Evolutionary conservation across 345 rosid genomes (phyloP).

Genomic region (Camelina hispida): DNA sequence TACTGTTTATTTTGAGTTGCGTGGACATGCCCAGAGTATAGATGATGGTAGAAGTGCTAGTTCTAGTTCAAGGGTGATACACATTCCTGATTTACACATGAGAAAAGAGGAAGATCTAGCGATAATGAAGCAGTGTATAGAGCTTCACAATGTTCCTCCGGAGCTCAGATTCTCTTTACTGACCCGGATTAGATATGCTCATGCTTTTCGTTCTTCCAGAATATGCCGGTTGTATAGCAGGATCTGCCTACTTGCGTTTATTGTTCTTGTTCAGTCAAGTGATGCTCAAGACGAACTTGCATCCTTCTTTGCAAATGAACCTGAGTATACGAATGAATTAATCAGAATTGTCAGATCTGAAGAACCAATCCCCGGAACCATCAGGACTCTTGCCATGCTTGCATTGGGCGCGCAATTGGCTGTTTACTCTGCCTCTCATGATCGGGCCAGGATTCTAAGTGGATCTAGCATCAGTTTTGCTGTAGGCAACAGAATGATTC

Average conservation of each 20-base stretch:
- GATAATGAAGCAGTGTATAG: slow-evolving; percentile 81
- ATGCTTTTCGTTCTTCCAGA: slow-evolving; percentile 84
- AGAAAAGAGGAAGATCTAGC: slow-evolving; percentile 82
- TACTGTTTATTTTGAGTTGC: slow-evolving; percentile 87
- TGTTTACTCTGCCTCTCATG: slow-evolving; percentile 93
- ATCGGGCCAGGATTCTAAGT: slow-evolving; percentile 87
- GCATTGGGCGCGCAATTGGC: slow-evolving; percentile 95
- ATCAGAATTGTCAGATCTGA: slow-evolving; percentile 92
- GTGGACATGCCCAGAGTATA: slow-evolving; percentile 55
- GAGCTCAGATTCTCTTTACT: slow-evolving; percentile 86
- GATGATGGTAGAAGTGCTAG: slow-evolving; percentile 47
- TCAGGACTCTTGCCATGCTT: slow-evolving; percentile 93
- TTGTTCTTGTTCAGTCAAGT: slow-evolving; percentile 91
- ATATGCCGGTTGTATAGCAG: slow-evolving; percentile 87
- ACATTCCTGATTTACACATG: slow-evolving; percentile 80
- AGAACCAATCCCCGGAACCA: slow-evolving; percentile 78
- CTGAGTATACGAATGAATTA: slow-evolving; percentile 93
- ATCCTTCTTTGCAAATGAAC: slow-evolving; percentile 93
- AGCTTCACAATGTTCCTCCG: slow-evolving; percentile 70
- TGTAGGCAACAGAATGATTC: slow-evolving; percentile 86
- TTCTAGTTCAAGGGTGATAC: slow-evolving; percentile 62
- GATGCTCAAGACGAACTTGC: slow-evolving; percentile 92
- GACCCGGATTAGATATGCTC: slow-evolving; percentile 92
- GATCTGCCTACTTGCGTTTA: slow-evolving; percentile 93
- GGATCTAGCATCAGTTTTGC: slow-evolving; percentile 96